Evolutionary conservation across 345 rosid genomes (phyloP).

Genomic region (Rhodamnia rubescens): DNA sequence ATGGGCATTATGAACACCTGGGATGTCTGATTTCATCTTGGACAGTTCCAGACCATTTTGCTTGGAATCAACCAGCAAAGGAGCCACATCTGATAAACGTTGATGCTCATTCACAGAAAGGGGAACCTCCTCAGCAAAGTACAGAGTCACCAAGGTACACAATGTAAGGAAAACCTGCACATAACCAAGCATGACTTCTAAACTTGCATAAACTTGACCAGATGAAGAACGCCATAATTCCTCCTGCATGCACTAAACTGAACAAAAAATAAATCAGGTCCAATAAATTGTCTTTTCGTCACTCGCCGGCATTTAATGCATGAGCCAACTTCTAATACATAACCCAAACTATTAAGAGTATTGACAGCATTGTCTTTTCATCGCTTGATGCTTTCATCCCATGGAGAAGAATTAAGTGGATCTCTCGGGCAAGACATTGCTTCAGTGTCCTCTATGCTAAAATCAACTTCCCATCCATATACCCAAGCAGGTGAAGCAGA

Average conservation of each 20-base stretch:
- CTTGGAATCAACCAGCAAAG: slow-evolving; percentile 55
- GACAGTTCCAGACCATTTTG: slow-evolving; percentile 34
- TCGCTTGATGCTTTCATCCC: neutral
- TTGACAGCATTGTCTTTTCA: neutral
- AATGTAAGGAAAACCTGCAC: slow-evolving; percentile 77
- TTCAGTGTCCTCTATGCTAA: neutral
- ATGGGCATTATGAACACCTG: slow-evolving; percentile 12
- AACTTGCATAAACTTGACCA: neutral
- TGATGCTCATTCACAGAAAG: slow-evolving; percentile 25
- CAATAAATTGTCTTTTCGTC: neutral
- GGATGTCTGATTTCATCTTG: slow-evolving; percentile 23
- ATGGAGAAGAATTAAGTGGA: neutral
- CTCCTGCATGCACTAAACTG: neutral
- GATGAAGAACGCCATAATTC: neutral
- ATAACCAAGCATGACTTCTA: neutral
- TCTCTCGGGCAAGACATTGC: neutral
- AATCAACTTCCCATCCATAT: neutral
- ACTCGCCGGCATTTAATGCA: neutral
- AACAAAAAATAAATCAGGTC: neutral
- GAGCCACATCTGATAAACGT: slow-evolving; percentile 62
- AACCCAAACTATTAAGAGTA: neutral
- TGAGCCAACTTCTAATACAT: neutral
- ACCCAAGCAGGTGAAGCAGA: neutral
- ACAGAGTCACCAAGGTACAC: slow-evolving; percentile 76
- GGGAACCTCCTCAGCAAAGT: slow-evolving; percentile 85